Conservation (phyloP, 2,329 filamentous ascomycete species). For the Allantophomopsis lycopodina region DNA sequence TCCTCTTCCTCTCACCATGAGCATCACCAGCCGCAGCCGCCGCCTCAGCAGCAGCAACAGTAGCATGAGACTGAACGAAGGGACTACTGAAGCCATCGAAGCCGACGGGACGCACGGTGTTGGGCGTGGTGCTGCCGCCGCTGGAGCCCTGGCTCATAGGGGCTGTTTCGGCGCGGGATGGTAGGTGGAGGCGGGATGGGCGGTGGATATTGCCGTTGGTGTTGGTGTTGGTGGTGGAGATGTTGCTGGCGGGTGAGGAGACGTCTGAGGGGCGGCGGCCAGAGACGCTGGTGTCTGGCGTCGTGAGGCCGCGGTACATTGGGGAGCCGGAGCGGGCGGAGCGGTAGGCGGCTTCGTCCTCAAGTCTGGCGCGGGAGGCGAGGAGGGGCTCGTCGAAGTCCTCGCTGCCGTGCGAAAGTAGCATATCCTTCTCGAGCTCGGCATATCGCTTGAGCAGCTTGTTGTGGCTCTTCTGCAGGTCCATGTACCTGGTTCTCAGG, state of each 20-base stretch:
- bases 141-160: background rate
- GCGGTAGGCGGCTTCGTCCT: background rate
- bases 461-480: conserved; percentile 35
- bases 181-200: background rate
- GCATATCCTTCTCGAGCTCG: conserved; percentile 29
- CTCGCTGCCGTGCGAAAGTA: conserved; percentile 15
- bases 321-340: background rate
- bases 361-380: background rate
- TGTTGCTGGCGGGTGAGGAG: background rate
- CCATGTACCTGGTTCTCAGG: conserved; percentile 28
- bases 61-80: conserved; percentile 3
- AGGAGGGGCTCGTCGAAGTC: conserved; percentile 6
- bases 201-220: conserved; percentile 1
- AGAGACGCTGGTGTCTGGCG: background rate
- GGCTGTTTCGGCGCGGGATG: background rate
- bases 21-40: too few relatives aligned
- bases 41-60: conserved; percentile 25
- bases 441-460: conserved; percentile 33
- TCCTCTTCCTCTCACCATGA: conserved; percentile 29
- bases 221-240: too few relatives aligned
- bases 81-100: background rate
- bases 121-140: conserved; percentile 1
- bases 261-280: background rate
- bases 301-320: background rate
- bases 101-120: background rate